phyloP scores from a whole-genome alignment of 495 filamentous ascomycete species.

The Penicillium ochrochloron region DNA sequence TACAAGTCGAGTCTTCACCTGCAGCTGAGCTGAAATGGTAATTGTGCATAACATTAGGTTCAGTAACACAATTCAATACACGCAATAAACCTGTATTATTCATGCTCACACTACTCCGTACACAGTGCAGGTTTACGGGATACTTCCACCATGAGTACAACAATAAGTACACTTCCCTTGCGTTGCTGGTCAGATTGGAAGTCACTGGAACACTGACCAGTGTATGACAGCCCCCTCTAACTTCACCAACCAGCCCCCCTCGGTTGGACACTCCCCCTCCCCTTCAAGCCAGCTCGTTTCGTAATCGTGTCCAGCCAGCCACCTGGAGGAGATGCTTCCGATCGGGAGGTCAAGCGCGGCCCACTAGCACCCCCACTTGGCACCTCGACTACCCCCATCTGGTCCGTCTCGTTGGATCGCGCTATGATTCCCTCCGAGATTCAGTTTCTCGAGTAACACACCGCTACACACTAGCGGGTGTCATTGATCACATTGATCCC shows the following conservation, averaged over 20 bases:
- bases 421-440: constrained; percentile 22
- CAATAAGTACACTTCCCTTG: constrained; percentile 10
- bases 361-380: constrained; percentile 20
- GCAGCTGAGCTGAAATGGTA: constrained; percentile 14
- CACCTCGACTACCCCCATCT: constrained; percentile 13
- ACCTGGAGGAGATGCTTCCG: constrained; percentile 11
- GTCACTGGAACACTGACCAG: background rate
- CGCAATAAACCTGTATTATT: background rate
- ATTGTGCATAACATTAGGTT: constrained; percentile 1
- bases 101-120: background rate
- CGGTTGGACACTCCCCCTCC: too few relatives aligned
- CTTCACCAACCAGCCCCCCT: background rate
- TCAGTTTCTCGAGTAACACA: constrained; percentile 19
- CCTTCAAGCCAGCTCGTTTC: constrained; percentile 11
- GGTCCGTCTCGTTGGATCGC: constrained; percentile 25
- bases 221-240: constrained; percentile 17
- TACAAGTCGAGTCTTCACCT: background rate
- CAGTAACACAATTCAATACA: background rate
- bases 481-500: constrained; percentile 9
- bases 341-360: constrained; percentile 16
- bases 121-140: background rate
- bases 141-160: background rate
- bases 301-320: constrained; percentile 28
- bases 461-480: constrained; percentile 21
- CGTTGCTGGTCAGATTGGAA: constrained; percentile 2